These are phyloP conservation scores for Stipa capillata DNA, from an alignment of 176 grass and related monocot species.

Conservation along the genomic window DNA sequence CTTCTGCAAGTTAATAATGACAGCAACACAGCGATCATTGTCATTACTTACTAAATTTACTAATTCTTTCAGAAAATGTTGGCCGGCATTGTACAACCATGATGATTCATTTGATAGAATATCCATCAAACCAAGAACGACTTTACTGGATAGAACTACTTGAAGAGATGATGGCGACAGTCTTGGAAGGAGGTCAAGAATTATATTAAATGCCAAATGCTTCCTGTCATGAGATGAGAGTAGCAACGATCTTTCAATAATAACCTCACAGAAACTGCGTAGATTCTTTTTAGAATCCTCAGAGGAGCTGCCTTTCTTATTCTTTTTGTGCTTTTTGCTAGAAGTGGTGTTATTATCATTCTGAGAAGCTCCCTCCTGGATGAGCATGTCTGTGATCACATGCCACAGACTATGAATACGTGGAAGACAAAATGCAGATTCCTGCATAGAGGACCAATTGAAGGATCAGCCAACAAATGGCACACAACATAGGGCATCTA, in stretches of 20 bases:
- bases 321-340: constrained; percentile 91
- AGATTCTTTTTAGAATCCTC: constrained; percentile 63
- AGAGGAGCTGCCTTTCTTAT: constrained; percentile 46
- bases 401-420: constrained; percentile 78
- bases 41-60: constrained; percentile 57
- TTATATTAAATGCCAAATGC: constrained; percentile 66
- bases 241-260: constrained; percentile 83
- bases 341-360: constrained; percentile 38
- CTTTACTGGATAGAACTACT: constrained; percentile 71
- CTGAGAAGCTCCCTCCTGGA: constrained; percentile 28
- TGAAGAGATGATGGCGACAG: constrained; percentile 58
- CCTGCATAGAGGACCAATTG: constrained; percentile 24
- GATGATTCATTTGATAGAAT: constrained; percentile 71
- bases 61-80: constrained; percentile 83
- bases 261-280: constrained; percentile 76
- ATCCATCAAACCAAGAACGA: constrained; percentile 85
- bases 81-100: constrained; percentile 75
- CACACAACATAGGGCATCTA: not conserved
- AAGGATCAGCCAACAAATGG: not conserved
- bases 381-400: constrained; percentile 42
- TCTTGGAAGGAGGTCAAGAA: constrained; percentile 65
- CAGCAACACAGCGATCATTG: constrained; percentile 58
- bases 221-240: constrained; percentile 95
- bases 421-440: constrained; percentile 79
- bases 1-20: constrained; percentile 78